These are phyloP conservation scores for Penicillium sp. DNA, from an alignment of 2,329 filamentous ascomycete genomes.

Conservation along the genomic window DNA sequence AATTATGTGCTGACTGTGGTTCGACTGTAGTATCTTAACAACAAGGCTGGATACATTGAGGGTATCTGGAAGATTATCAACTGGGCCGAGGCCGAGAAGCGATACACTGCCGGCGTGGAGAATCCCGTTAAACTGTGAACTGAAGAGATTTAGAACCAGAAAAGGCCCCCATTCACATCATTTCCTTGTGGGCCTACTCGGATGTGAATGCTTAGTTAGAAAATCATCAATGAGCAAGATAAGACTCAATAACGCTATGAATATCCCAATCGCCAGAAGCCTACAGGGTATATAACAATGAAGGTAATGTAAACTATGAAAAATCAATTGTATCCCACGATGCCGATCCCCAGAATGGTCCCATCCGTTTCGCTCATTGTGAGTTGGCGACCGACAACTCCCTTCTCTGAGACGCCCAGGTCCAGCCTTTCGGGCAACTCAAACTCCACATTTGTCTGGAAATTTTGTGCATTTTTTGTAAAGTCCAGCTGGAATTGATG, in stretches of 20 bases:
- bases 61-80: slow-evolving; percentile 92
- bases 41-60: slow-evolving; percentile 88
- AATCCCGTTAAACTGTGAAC: slow-evolving; percentile 28
- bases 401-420: slow-evolving; percentile 34
- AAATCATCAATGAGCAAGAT: background rate
- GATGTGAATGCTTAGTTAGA: background rate
- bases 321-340: slow-evolving; percentile 36
- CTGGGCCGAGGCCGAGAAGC: slow-evolving; percentile 81
- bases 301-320: too few species aligned
- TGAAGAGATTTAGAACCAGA: background rate
- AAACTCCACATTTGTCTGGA: slow-evolving; percentile 22
- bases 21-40: slow-evolving; percentile 76
- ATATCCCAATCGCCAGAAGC: background rate
- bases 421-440: slow-evolving; percentile 32
- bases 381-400: slow-evolving; percentile 35
- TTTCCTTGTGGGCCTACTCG: background rate
- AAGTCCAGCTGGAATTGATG: slow-evolving; percentile 29
- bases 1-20: background rate
- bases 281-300: too few species aligned
- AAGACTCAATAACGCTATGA: background rate
- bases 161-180: background rate
- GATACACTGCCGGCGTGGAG: slow-evolving; percentile 47
- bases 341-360: slow-evolving; percentile 28
- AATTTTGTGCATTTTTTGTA: background rate
- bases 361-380: slow-evolving; percentile 26